phyloP scores from a whole-genome alignment of 768 basidiomycete genomes.

The Amanita phalloides region DNA sequence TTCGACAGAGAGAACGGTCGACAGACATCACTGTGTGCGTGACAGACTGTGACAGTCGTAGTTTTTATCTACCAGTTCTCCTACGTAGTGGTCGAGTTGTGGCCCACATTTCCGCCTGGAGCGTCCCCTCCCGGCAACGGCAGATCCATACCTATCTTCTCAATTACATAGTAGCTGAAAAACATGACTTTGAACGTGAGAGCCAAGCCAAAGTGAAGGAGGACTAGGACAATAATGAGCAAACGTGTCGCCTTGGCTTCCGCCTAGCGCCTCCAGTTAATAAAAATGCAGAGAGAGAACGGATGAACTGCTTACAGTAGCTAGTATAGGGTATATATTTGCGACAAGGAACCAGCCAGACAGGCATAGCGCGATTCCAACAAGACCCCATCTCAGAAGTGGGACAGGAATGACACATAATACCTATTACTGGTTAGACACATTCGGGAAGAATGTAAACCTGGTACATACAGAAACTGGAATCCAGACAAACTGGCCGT shows the following conservation, averaged over 20 bases:
- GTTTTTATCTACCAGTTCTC: too few relatives aligned
- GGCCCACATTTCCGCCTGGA: slow-evolving; percentile 7
- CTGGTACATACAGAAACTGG: slow-evolving; percentile 57
- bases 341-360: slow-evolving; percentile 82
- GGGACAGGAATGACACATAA: slow-evolving; percentile 82
- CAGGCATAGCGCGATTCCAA: slow-evolving; percentile 57
- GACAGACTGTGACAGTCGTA: background rate
- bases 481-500: slow-evolving; percentile 80
- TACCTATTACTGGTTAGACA: slow-evolving; percentile 30
- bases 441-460: background rate
- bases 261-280: slow-evolving; percentile 33
- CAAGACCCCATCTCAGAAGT: slow-evolving; percentile 73
- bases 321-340: slow-evolving; percentile 86
- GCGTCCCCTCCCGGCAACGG: slow-evolving; percentile 29
- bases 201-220: slow-evolving; percentile 71
- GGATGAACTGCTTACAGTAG: slow-evolving; percentile 43
- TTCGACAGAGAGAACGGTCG: too few relatives aligned
- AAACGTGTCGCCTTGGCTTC: slow-evolving; percentile 83
- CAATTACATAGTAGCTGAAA: slow-evolving; percentile 42
- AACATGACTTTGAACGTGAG: slow-evolving; percentile 78
- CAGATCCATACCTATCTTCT: slow-evolving; percentile 31
- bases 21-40: background rate
- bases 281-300: background rate
- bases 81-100: background rate
- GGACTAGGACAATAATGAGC: slow-evolving; percentile 64